Percentiles rank a stretch among this genome's conserved stretches.
Evolutionary conservation across 2,329 filamentous ascomycete species (phyloP).

Genomic region (Phyllosticta paracitricarpa): DNA sequence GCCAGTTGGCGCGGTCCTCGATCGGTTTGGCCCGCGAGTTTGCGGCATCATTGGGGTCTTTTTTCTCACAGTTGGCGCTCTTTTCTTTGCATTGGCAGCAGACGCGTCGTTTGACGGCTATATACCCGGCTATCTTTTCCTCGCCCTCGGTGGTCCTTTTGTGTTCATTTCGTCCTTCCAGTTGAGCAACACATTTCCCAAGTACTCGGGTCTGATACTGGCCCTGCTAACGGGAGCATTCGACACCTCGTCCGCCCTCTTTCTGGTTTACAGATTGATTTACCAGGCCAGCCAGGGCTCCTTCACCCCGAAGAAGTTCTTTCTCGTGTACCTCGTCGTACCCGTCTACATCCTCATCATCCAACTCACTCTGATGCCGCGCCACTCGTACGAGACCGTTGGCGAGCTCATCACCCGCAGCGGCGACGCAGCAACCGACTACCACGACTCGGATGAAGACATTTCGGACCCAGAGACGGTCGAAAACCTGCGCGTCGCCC

Average conservation of each 20-base stretch:
- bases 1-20: conserved; percentile 75
- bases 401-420: conserved; percentile 71
- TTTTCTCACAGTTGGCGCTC: conserved; percentile 58
- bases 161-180: conserved; percentile 43
- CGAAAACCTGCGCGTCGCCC: conserved; percentile 41
- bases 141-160: conserved; percentile 41
- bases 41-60: conserved; percentile 62
- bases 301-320: conserved; percentile 40
- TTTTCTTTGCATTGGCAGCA: conserved; percentile 60
- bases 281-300: conserved; percentile 33
- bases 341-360: conserved; percentile 34
- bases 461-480: conserved; percentile 39
- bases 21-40: conserved; percentile 68
- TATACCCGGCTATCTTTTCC: conserved; percentile 40
- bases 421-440: conserved; percentile 29
- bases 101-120: conserved; percentile 60
- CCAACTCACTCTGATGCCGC: conserved; percentile 39
- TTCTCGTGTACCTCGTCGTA: conserved; percentile 40
- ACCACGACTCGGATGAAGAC: conserved; percentile 47
- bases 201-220: conserved; percentile 38
- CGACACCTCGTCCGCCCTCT: conserved; percentile 40
- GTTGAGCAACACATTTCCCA: conserved; percentile 42
- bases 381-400: conserved; percentile 44
- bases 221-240: conserved; percentile 43
- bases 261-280: conserved; percentile 37